These are phyloP conservation scores for Hyphodiscus hymeniophilus DNA, from an alignment of 495 filamentous ascomycete genomes.

Conservation along the genomic window DNA sequence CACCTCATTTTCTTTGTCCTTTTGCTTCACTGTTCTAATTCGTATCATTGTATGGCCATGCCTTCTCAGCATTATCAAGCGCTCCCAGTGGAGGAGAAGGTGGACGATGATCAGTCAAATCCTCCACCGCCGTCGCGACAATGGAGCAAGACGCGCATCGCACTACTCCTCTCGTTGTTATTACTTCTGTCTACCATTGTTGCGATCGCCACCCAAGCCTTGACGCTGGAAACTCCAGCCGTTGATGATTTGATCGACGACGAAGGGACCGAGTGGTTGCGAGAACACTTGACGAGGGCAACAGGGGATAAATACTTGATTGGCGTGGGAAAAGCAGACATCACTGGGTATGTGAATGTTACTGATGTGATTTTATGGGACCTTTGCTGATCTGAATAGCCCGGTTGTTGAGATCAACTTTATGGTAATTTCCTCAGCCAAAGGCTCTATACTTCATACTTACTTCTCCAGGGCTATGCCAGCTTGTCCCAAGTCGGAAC, in stretches of 20 bases:
- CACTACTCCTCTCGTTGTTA: background rate
- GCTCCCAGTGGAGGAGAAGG: slow-evolving; percentile 13
- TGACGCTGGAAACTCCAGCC: background rate
- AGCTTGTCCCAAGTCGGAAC: slow-evolving; percentile 23
- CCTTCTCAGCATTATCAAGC: background rate
- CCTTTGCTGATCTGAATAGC: slow-evolving; percentile 13
- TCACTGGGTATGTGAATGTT: slow-evolving; percentile 60
- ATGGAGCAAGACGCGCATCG: background rate
- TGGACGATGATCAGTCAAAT: background rate
- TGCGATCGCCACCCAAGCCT: background rate
- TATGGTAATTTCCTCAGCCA: slow-evolving; percentile 6
- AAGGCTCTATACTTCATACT: background rate
- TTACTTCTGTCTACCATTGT: slow-evolving; percentile 1
- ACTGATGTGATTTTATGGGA: too few species aligned
- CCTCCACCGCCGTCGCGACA: background rate
- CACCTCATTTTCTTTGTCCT: background rate
- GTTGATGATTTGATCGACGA: background rate
- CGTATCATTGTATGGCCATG: background rate
- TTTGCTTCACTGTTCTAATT: background rate
- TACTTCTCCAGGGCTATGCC: slow-evolving; percentile 17
- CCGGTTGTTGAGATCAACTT: slow-evolving; percentile 49
- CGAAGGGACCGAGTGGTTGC: slow-evolving; percentile 3
- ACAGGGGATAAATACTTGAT: slow-evolving; percentile 50
- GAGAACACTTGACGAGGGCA: slow-evolving; percentile 6
- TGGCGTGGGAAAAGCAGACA: slow-evolving; percentile 88